Base-by-base conservation (phyloP, 805 yeast species). In the Pichia membranifaciens region DNA sequence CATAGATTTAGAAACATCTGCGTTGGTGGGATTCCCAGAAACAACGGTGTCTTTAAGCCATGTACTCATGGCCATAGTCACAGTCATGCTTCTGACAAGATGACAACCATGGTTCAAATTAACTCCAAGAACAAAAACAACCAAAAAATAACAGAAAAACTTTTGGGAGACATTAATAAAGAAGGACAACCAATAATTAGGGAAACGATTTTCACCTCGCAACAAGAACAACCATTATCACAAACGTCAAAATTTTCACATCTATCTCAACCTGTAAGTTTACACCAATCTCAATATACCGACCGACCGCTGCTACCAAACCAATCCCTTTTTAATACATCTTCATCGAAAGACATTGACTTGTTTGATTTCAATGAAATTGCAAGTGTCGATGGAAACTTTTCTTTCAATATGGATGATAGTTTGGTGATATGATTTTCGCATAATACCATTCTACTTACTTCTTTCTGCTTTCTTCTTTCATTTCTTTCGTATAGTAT, bases 1-100 rank as follows among this genome's bases (percentile, higher is more conserved):
- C 99, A 91, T 61, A 72, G 87, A 54, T 71, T 79, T 40, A 75
- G 96, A 54, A 79, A 81, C 68, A 87, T 88, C 35, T 90, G 97
- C 60, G 57, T 67, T n/a, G 96, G 95, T 18, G 95, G 91, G 2
- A 63, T 79, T 10, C 63, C 65, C 3, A 66, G 62, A 43, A 63
- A 57, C 21, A 60, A 58, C n/a, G 64, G 61, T n/a, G 54, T 52
- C 29, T 44, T 37, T 44, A 57, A 54, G 52, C 43, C 41, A 3
- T 9, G 17, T 15, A 17, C 6, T 33, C 36, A 15, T n/a, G 36
- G 36, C n/a, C 16, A 17, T 33, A 17, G 36, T 8, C 16, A 33
- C n/a, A 33, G 20, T 12, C 16, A 33, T 33, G 8, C 20, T 9
- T 9, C 28, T 21, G 29, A 25, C 10, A 25, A 25, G 10, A 8